Conservation (phyloP, 139 green algal genomes). For the Chlamydomonas eustigma region DNA sequence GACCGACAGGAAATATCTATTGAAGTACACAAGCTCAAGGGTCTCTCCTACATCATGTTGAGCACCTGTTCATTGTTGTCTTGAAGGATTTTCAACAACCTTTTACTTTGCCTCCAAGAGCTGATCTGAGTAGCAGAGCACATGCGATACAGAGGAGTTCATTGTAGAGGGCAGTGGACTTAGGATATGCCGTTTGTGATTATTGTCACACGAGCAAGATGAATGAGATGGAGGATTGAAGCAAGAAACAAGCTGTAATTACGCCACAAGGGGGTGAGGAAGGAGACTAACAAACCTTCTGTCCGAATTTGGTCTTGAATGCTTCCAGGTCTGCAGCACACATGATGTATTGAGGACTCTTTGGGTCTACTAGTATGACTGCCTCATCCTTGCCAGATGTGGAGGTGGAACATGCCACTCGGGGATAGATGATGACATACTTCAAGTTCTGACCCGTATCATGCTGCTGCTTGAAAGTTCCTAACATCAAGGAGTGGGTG, state of each 20-base stretch:
- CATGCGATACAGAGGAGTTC: no score
- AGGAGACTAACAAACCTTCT: neutral
- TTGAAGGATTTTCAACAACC: constrained; percentile 12
- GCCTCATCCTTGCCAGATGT: neutral
- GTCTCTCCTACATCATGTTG: no score
- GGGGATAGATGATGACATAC: constrained; percentile 12
- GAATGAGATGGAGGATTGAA: no score
- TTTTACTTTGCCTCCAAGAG: neutral
- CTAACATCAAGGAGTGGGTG: neutral
- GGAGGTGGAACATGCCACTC: neutral
- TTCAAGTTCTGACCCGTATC: constrained; percentile 13
- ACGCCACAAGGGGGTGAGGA: no score
- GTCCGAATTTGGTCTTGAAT: constrained; percentile 2
- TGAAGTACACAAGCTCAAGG: no score
- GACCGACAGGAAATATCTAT: no score
- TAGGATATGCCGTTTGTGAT: no score
- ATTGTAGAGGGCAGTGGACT: no score
- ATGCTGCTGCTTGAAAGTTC: constrained; percentile 17
- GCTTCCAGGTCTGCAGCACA: neutral
- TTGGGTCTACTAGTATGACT: neutral
- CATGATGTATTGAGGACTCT: neutral
- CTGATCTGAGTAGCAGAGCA: neutral
- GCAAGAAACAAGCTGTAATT: no score
- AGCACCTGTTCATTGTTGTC: neutral
- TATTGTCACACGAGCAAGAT: no score